Conservation (phyloP, 208 protist species). For the Wallacemonas sp. region DNA sequence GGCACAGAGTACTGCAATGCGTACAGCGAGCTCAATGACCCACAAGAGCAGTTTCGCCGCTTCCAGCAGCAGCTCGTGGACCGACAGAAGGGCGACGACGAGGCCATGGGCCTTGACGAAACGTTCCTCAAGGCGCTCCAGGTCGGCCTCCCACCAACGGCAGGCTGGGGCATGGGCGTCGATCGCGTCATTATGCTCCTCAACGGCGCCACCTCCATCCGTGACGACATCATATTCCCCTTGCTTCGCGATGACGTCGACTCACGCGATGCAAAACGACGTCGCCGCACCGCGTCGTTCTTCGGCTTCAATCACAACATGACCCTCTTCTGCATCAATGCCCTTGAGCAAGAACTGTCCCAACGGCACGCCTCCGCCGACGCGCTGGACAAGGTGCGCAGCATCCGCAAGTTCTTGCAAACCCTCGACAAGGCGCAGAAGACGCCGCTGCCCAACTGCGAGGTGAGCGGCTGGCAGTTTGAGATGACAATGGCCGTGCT, state of each 20-base stretch:
- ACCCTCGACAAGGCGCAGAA: constrained; percentile 10
- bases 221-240: constrained; percentile 89
- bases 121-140: constrained; percentile 94
- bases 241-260: constrained; percentile 70
- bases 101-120: constrained; percentile 93
- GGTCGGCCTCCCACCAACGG: constrained; percentile 93
- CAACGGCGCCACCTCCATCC: constrained; percentile 77
- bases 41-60: constrained; percentile 92
- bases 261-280: constrained; percentile 76
- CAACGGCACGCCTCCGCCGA: constrained; percentile 42
- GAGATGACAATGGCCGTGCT: constrained; percentile 64
- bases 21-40: constrained; percentile 97
- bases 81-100: constrained; percentile 88
- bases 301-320: constrained; percentile 85
- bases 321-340: constrained; percentile 80
- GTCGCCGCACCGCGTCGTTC: constrained; percentile 66
- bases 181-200: constrained; percentile 95
- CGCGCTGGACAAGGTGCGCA: constrained; percentile 49
- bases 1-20: constrained; percentile 95
- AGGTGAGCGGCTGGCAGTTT: constrained; percentile 41
- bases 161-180: constrained; percentile 96
- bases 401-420: constrained; percentile 55
- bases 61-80: constrained; percentile 93
- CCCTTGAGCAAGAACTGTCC: constrained; percentile 78
- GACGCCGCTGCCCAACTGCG: constrained; percentile 10